Conservation (phyloP, 805 yeast species). For the Candida boleticola region DNA sequence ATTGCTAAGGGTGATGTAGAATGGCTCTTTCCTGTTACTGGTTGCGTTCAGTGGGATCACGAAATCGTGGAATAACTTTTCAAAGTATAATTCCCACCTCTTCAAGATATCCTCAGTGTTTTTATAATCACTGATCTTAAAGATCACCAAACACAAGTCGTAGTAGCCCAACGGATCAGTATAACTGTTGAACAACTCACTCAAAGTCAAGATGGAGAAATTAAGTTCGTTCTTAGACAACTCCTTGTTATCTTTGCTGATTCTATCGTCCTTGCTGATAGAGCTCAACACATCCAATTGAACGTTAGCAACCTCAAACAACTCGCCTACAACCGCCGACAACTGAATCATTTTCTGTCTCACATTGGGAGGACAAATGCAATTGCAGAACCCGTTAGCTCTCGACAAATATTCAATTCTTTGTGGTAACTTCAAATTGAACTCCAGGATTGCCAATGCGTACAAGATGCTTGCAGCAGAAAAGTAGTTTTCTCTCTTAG, state of each 20-base stretch:
- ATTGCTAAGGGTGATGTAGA: conserved; percentile 36
- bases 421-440: conserved; percentile 62
- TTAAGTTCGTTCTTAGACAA: conserved; percentile 56
- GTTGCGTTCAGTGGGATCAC: conserved; percentile 15
- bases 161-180: conserved; percentile 87
- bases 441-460: conserved; percentile 70
- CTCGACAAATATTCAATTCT: conserved; percentile 87
- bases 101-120: conserved; percentile 77
- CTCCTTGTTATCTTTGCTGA: conserved; percentile 46
- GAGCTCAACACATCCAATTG: conserved; percentile 64
- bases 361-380: conserved; percentile 72
- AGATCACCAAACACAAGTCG: conserved; percentile 74
- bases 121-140: conserved; percentile 81
- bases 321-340: conserved; percentile 67
- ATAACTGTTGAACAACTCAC: conserved; percentile 79
- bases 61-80: conserved; percentile 41
- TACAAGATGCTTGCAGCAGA: conserved; percentile 81
- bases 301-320: conserved; percentile 80
- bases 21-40: conserved; percentile 28
- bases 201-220: conserved; percentile 63
- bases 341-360: conserved; percentile 75
- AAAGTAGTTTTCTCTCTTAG: conserved; percentile 73
- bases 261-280: conserved; percentile 51
- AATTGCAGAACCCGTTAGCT: conserved; percentile 89
- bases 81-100: conserved; percentile 76